These are phyloP conservation scores for Phlyctochytrium planicorne DNA, from an alignment of 192 early-diverging fungal genomes.

Conservation along the genomic window DNA sequence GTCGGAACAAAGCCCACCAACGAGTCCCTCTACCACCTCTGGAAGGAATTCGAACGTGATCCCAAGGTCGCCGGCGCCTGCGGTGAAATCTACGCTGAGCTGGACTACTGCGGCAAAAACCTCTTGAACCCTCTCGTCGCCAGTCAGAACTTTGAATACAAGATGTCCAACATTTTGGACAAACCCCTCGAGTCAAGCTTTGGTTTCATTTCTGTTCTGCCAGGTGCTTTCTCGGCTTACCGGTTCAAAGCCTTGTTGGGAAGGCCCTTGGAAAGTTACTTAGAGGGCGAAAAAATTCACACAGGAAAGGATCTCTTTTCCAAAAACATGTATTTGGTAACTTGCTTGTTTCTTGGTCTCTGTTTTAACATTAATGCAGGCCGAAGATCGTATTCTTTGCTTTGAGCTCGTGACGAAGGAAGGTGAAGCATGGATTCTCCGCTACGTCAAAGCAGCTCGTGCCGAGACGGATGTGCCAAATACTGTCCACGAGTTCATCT, in stretches of 20 bases:
- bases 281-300: conserved; percentile 89
- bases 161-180: conserved; percentile 89
- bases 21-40: conserved; percentile 53
- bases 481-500: conserved; percentile 86
- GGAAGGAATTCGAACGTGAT: conserved; percentile 62
- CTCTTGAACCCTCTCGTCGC: conserved; percentile 89
- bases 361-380: conserved; percentile 17
- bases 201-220: conserved; percentile 85
- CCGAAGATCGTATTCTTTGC: conserved; percentile 89
- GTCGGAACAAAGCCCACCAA: conserved; percentile 74
- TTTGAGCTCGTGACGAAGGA: conserved; percentile 91
- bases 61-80: conserved; percentile 73
- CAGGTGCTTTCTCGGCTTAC: conserved; percentile 97
- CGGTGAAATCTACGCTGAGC: conserved; percentile 69
- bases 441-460: conserved; percentile 84
- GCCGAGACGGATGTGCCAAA: conserved; percentile 94
- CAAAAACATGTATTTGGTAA: conserved; percentile 32
- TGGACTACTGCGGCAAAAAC: conserved; percentile 58
- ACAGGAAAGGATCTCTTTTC: conserved; percentile 71
- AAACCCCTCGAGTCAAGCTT: conserved; percentile 91
- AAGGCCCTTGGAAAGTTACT: conserved; percentile 77
- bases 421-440: conserved; percentile 72
- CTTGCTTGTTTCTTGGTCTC: not conserved
- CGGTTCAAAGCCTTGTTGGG: conserved; percentile 81
- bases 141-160: conserved; percentile 97